A percentile compares a stretch with the other conserved stretches of the same genome.
phyloP scores from a whole-genome alignment of 305 asterid genomes.

The Nicotiana rustica region DNA sequence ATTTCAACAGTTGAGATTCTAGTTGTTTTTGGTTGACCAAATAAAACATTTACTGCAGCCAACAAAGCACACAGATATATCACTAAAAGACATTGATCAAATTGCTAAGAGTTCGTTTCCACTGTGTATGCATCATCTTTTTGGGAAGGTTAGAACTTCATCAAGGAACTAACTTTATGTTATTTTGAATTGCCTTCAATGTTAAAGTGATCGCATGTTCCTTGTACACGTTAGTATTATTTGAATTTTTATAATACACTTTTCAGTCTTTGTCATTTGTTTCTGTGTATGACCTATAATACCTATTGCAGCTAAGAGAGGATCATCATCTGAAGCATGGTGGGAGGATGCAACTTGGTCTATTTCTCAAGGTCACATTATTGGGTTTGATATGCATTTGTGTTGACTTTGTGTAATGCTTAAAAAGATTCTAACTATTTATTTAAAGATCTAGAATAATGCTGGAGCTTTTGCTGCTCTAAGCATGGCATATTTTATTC shows the following conservation, averaged over 20 bases:
- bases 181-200: not conserved
- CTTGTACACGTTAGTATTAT: not conserved
- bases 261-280: not conserved
- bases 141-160: slow-evolving; percentile 69
- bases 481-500: slow-evolving; percentile 7
- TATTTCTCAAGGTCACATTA: slow-evolving; percentile 83
- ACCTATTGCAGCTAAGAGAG: slow-evolving; percentile 76
- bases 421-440: too few species aligned
- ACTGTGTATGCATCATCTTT: slow-evolving; percentile 94
- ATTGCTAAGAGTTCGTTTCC: slow-evolving; percentile 90
- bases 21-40: slow-evolving; percentile 41
- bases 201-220: not conserved
- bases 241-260: not conserved
- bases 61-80: slow-evolving; percentile 66
- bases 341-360: slow-evolving; percentile 93
- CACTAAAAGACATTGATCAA: slow-evolving; percentile 88
- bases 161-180: not conserved
- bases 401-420: not conserved
- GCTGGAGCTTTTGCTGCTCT: not conserved
- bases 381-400: slow-evolving; percentile 5
- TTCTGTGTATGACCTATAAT: not conserved
- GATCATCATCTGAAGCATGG: slow-evolving; percentile 99
- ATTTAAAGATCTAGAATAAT: slow-evolving; percentile 19
- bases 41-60: slow-evolving; percentile 63
- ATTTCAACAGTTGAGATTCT: slow-evolving; percentile 31